These are phyloP conservation scores for Simplicillium sp. DNA, from an alignment of 2,329 filamentous ascomycete genomes.

Conservation along the genomic window DNA sequence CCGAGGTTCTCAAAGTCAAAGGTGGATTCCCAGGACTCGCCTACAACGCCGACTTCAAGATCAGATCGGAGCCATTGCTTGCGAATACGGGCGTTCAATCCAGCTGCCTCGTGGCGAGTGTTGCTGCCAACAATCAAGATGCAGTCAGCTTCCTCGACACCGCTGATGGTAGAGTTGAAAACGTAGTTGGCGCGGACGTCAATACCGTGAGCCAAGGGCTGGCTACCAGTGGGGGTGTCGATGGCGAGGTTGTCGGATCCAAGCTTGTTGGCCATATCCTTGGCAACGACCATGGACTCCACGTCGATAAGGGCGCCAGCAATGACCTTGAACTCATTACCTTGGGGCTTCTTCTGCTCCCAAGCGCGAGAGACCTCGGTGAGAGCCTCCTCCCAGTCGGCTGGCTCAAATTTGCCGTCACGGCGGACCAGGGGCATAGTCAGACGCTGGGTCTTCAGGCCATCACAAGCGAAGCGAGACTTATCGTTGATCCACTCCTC, in stretches of 20 bases:
- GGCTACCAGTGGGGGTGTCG: slow-evolving; percentile 75
- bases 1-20: slow-evolving; percentile 94
- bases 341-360: slow-evolving; percentile 69
- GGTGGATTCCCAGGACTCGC: slow-evolving; percentile 84
- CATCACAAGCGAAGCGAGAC: slow-evolving; percentile 91
- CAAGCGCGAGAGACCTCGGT: slow-evolving; percentile 77
- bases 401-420: slow-evolving; percentile 84
- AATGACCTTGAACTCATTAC: slow-evolving; percentile 92
- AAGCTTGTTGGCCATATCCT: slow-evolving; percentile 93
- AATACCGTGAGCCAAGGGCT: slow-evolving; percentile 82
- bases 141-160: slow-evolving; percentile 86
- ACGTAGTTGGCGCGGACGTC: slow-evolving; percentile 91
- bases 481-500: slow-evolving; percentile 99
- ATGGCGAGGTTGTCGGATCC: slow-evolving; percentile 93
- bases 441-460: slow-evolving; percentile 88
- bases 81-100: slow-evolving; percentile 90
- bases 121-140: slow-evolving; percentile 94
- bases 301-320: slow-evolving; percentile 86
- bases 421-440: slow-evolving; percentile 85
- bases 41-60: slow-evolving; percentile 83
- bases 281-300: slow-evolving; percentile 90
- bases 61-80: slow-evolving; percentile 98
- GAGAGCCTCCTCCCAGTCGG: slow-evolving; percentile 91
- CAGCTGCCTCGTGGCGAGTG: slow-evolving; percentile 87
- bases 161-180: slow-evolving; percentile 93